Evolutionary conservation across 306 rosid genomes (phyloP), one percentile per base, ranked within the genome.

Genomic region (Acacia acuminata): DNA sequence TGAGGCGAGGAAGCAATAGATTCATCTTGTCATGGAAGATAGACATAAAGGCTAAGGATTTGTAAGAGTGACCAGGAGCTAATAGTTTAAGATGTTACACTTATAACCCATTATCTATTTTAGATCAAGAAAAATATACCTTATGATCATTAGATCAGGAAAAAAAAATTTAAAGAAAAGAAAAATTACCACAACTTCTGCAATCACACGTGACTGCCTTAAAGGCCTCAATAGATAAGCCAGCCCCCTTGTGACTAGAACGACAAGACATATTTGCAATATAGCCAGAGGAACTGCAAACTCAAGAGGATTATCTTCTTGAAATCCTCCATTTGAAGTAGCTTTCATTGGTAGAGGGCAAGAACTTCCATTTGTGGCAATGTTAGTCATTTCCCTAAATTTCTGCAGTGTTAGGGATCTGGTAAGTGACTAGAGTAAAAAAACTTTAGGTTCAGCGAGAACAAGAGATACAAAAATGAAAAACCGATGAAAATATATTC

Each of bases 301-400:
- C 72, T 92, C 86, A 56, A 96, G 93, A 84, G 99, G 99, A 84
- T 88, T 50, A 84, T 96, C 96, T 63, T 97, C 97, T 79, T 93
- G 97, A 77, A 96, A 90, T 60, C 12, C 79, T 9, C 98, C 99
- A 42, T 93, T 92, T 53, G 99, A 96, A 25, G 98, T 88, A 3
- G 97, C 71, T 80, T 90, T 92, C 97, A 90, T 93, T 1, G 90
- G 92, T 61, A 82, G 20, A 1, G 90, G 87, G 75, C 93, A 95
- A 60, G 30, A 45, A 43, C 61, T 71, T 75, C 60, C 85, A n/a
- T 67, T 82, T 22, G 90, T 77, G 25, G n/a, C n/a, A n/a, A n/a
- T n/a, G n/a, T n/a, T n/a, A n/a, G n/a, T n/a, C n/a, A n/a, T n/a
- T n/a, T n/a, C n/a, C n/a, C n/a, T n/a, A n/a, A n/a, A n/a, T n/a